Evolutionary conservation across 2,329 filamentous ascomycete species (phyloP), one percentile per base, ranked within the genome.

Genomic region (Pseudocercospora pini-densiflorae): DNA sequence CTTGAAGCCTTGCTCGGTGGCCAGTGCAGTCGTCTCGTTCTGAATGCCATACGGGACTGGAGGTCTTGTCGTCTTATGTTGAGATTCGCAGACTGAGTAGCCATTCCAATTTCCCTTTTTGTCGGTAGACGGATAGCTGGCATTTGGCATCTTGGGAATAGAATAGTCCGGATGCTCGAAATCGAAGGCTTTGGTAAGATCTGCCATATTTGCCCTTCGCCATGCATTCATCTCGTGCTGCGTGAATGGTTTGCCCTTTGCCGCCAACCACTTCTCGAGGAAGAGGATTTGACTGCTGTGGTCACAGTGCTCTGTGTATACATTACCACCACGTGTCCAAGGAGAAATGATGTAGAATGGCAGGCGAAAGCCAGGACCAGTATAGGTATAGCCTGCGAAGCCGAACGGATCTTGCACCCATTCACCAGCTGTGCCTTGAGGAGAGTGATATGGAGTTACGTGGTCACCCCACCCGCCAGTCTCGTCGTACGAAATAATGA

Each of bases 231-330:
- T 83, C 66, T 83, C 75, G 9, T 77, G 68, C 0, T 81, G 81
- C n/a, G 73, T 75, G 47, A 83, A 75, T 31, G 79, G 77, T 67
- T 81, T 77, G 8, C 82, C 82, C 31, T 81, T 81, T 3, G 81
- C 79, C 4, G 73, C 75, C 14, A 85, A 75, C 83, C 83, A 85
- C 70, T 83, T 75, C 73, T 87, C 85, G 0, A 87, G 72, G 69
- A 87, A 87, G 49, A 85, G 75, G 29, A 86, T 84, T 65, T 87
- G 85, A 0, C 85, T 87, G 68, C 81, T 86, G 73, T 87, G 85
- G 70, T 87, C 85, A 5, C 81, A 79, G 51, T 84, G 83, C 71
- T 87, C 85, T 0, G 83, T 85, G 67, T 85, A 86, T 2, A 87
- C 84, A 23, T 84, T 81, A 8, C 82, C 83, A 10, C 83, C 83